Evolutionary conservation across 192 early-diverging fungal species (phyloP), one percentile per base, ranked within the genome.

Genomic region (Allomyces macrogynus): DNA sequence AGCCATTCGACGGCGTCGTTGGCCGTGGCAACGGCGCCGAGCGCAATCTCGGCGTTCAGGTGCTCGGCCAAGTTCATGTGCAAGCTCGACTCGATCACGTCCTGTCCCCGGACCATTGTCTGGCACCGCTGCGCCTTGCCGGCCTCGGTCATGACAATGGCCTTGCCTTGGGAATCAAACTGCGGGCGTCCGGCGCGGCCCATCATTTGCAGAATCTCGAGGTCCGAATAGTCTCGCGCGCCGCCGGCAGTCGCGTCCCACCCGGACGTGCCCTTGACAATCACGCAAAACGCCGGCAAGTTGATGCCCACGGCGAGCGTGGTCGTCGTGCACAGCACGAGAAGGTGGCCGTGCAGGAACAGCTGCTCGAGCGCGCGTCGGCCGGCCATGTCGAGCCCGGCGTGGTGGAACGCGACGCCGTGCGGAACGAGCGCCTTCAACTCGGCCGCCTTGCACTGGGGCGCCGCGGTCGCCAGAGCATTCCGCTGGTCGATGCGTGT

Each of bases 251-350:
- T 40, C 32, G 32, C 72, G 24, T 74, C 67, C n/a, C 72, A 72
- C n/a, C 75, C 71, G 0, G 71, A 68, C 67, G 69, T 12, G 22
- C 43, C 24, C 67, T 89, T 89, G 60, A 89, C 73, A 27, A 89
- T 78, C 10, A 87, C 85, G n/a, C 86, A 73, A 54, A 79, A 77
- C 1, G 85, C 86, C n/a, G 88, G 88, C 54, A 88, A 69, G 64
- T 90, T 90, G 24, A 90, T 78, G 18, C 88, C 88, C 12, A 86
- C 80, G n/a, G 84, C 86, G 1, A 90, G 74, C 0, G 88, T 88
- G 1, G 83, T 80, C 1, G 88, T 90, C 1, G 84, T 80, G 67
- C 84, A 89, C 27, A 87, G 70, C 14, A 87, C 80, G 10, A 63
- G 61, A 3, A 89, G 65, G 12, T 62, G 64, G 4, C 78, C 76